Evolutionary conservation across 2,329 filamentous ascomycete genomes (phyloP).

Genomic region (Botrytis aclada): DNA sequence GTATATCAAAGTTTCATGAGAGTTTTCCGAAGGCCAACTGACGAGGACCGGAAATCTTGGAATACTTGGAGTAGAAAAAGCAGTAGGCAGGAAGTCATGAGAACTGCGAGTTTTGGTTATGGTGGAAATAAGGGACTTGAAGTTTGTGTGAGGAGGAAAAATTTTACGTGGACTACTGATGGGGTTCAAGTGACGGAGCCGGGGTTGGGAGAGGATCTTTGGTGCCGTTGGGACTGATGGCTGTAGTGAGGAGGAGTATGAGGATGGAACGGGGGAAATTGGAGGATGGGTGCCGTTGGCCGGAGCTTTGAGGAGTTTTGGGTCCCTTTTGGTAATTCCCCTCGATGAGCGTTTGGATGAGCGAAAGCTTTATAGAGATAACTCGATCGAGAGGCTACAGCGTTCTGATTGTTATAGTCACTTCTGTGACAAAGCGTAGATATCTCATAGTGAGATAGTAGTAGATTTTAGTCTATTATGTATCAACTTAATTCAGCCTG

Average conservation of each 20-base stretch:
- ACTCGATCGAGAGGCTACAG: background rate
- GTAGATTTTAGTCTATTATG: background rate
- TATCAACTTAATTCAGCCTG: accelerated
- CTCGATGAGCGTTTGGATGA: background rate
- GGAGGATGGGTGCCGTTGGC: background rate
- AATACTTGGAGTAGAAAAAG: background rate
- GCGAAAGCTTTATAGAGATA: background rate
- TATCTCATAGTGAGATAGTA: background rate
- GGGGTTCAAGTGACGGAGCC: background rate
- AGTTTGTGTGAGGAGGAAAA: background rate
- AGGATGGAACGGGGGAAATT: background rate
- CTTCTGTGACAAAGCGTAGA: background rate
- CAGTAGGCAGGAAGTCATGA: background rate
- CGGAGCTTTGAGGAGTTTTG: background rate
- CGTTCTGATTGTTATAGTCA: background rate
- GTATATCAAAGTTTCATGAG: conserved; percentile 5
- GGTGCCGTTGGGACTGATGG: conserved; percentile 12
- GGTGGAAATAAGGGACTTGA: background rate
- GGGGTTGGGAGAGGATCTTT: conserved; percentile 4
- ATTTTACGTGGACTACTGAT: background rate
- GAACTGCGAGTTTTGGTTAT: background rate
- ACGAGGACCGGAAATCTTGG: background rate
- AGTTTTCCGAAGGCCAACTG: background rate
- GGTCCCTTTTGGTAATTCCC: background rate
- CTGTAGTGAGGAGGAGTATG: conserved; percentile 5